These are phyloP conservation scores for Erodium texanum DNA, from an alignment of 441 rosid species.

Conservation along the genomic window DNA sequence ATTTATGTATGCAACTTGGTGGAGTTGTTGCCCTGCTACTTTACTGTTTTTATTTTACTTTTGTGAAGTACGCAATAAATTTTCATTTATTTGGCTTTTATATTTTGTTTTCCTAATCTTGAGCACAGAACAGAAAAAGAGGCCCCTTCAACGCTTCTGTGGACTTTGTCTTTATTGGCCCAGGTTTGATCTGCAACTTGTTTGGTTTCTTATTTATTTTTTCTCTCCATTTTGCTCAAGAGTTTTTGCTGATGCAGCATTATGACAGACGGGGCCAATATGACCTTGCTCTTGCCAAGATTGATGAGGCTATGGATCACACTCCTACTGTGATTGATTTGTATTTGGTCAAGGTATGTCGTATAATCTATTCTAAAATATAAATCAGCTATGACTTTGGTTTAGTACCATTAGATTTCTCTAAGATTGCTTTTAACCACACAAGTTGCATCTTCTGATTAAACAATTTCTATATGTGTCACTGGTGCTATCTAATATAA, in stretches of 20 bases:
- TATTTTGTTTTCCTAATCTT: constrained; percentile 18
- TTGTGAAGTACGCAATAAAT: not conserved
- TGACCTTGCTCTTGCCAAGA: constrained; percentile 71
- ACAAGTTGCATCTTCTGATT: not conserved
- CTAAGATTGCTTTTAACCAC: not conserved
- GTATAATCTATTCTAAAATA: constrained; percentile 12
- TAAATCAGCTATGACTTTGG: not conserved
- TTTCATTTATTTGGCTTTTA: not conserved
- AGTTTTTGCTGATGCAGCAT: constrained; percentile 55
- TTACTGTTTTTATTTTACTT: not conserved
- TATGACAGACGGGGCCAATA: constrained; percentile 85
- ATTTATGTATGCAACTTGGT: not conserved
- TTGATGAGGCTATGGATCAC: constrained; percentile 86
- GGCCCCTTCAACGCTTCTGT: constrained; percentile 89
- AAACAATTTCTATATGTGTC: not conserved
- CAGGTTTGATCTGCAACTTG: constrained; percentile 46
- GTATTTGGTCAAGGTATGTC: constrained; percentile 82
- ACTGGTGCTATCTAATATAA: constrained; percentile 3
- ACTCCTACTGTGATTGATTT: constrained; percentile 98
- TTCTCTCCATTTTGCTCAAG: constrained; percentile 7
- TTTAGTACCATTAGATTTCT: not conserved
- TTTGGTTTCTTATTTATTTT: constrained; percentile 11
- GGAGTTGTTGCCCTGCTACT: not conserved
- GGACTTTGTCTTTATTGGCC: constrained; percentile 92
- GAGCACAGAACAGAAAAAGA: constrained; percentile 73